phyloP scores from a whole-genome alignment of 805 yeast species.

The Candida endomychidarum region DNA sequence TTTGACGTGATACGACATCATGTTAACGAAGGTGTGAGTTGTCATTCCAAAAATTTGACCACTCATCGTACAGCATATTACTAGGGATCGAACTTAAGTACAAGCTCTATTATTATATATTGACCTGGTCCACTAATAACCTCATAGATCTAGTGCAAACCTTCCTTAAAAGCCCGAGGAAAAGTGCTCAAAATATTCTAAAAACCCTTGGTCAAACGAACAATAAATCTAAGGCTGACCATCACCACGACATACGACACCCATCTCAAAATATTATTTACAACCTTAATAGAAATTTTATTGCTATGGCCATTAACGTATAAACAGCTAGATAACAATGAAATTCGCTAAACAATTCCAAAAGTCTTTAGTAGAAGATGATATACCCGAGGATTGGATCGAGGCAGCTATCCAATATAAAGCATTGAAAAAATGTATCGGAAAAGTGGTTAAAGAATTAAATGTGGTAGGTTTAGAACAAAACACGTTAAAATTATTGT shows the following conservation, averaged over 20 bases:
- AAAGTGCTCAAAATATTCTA: too few species aligned
- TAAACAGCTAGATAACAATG: slow-evolving; percentile 37
- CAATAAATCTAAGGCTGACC: too few species aligned
- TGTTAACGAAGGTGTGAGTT: too few species aligned
- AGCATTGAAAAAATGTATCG: slow-evolving; percentile 64
- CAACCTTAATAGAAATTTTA: neutral
- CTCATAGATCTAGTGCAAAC: too few species aligned
- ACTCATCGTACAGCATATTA: too few species aligned
- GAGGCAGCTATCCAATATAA: slow-evolving; percentile 71
- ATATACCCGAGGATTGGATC: slow-evolving; percentile 67
- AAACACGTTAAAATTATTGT: slow-evolving; percentile 38
- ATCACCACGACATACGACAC: slow-evolving; percentile 3
- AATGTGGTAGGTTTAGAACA: slow-evolving; percentile 55
- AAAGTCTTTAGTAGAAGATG: slow-evolving; percentile 57
- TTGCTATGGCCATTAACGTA: neutral
- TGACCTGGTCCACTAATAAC: too few species aligned
- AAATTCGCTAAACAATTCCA: slow-evolving; percentile 75
- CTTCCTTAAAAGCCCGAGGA: too few species aligned
- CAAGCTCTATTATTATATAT: too few species aligned
- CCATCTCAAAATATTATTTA: slow-evolving; percentile 4
- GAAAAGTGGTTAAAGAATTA: slow-evolving; percentile 63
- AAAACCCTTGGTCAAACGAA: too few species aligned
- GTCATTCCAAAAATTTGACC: too few species aligned
- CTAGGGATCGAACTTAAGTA: too few species aligned
- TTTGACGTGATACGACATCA: too few species aligned